Base-by-base conservation (phyloP, 1,284 basidiomycete species). In the Meira miltonrushii region DNA sequence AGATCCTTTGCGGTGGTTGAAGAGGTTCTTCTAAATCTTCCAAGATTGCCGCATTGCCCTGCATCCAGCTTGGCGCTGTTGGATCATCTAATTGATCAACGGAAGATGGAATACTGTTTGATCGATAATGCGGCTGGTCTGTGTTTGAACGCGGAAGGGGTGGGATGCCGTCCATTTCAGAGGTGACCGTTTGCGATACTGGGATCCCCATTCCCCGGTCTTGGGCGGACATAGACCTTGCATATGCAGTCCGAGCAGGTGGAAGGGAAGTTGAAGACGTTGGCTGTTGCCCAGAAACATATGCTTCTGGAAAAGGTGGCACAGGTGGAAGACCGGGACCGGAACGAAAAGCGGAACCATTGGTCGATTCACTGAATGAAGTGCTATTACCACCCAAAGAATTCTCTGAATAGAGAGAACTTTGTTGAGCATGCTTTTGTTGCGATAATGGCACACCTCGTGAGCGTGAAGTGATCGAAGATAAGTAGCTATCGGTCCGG, bases 201-300 rank as follows among this genome's bases (percentile, higher is more conserved):
- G 28, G 28, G 28, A 4, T 4, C 28, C 28, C 28, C 8, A 3
- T 8, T 33, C 28, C 28, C 28, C 28, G 28, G 12, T n/a, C 23
- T 48, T 33, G 38, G n/a, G 23, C 37, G 3, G 50, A 53, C 17
- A 53, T 17, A 21, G 50, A 53, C 37, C 50, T 39, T 7, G 50
- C 50, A 23, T 53, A 53, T 15, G 50, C 50, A 8, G 50, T 53
- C 25, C 37, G 23, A 39, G 50, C 38, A 23, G 50, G 50, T 37
- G 50, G 50, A 33, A 33, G 28, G 28, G 28, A 33, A 33, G 28
- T 8, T 4, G 28, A 33, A 33, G 28, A 33, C 28, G 28, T 3
- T 4, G 28, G 28, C 28, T 3, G 28, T 33, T 38, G 50, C 38
- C 12, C 38, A 33, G 37, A 17, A 4, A 41, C 50, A 23, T 39